Evolutionary conservation across 768 basidiomycete species (phyloP), one percentile per base, ranked within the genome.

Genomic region (Amyloporia xantha): DNA sequence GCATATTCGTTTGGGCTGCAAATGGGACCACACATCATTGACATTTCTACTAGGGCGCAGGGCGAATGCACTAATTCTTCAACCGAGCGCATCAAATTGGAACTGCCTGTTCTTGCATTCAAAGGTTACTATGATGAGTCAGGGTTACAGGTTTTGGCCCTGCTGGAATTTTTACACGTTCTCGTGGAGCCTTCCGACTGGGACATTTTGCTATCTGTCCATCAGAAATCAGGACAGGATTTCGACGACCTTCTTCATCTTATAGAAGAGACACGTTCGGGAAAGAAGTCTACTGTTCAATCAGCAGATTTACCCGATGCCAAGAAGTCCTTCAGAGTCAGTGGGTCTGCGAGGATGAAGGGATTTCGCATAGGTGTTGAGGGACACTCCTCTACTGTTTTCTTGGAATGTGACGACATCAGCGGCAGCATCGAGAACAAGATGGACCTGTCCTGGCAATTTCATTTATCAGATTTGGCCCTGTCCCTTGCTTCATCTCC

Each of bases 141-240:
- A 15, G 65, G 65, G 2, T 60, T 91, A 17, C 71, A 81, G 36
- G 67, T 79, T 5, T 62, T 84, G 20, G 75, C 76, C 2, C 67
- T 84, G 24, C 65, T 93, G 36, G 86, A 88, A 9, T 78, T 79
- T 48, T 75, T 91, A 54, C 74, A 82, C 30, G 66, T 89, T 49
- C 84, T 77, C 59, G 74, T 93, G 50, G 91, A 87, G 58, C 86
- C 88, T 4, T 78, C 80, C 0, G 82, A 91, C 57, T 84, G 88
- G 80, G 91, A 94, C 59, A 87, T 85, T 4, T 64, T 92, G 3
- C 73, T 93, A 2, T 78, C 77, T 4, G 85, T 94, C 7, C 91
- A 91, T 59, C 86, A 89, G 54, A 91, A 91, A 59, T 92, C 92
- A 50, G 91, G 88, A 5, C 84, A 86, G 58, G 91, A 93, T 65